A percentile compares a stretch with the other conserved stretches of the same genome.
Evolutionary conservation across 2,329 filamentous ascomycete genomes (phyloP).

Genomic region (Decorospora gaudefroyi): DNA sequence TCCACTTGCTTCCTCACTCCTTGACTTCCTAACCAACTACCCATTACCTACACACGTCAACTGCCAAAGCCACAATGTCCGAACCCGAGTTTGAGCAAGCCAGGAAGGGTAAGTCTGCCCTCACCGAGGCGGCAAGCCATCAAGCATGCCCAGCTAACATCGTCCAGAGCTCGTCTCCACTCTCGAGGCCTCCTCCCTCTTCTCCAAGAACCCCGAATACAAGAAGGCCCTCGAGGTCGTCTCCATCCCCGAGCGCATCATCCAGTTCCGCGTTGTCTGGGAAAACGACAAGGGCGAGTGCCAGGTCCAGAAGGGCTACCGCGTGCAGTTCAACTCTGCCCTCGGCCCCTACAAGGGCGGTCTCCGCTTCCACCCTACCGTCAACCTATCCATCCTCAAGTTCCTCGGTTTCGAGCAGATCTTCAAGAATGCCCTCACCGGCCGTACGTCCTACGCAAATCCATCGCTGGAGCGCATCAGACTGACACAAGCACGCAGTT

Average conservation of each 20-base stretch:
- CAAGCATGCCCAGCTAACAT: constrained; percentile 16
- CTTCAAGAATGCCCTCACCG: constrained; percentile 99
- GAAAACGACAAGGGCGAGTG: constrained; percentile 88
- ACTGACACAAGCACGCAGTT: constrained; percentile 55
- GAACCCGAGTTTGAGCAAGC: constrained; percentile 99
- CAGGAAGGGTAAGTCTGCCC: constrained; percentile 73
- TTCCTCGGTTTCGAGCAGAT: constrained; percentile 99
- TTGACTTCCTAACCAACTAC: constrained; percentile 4
- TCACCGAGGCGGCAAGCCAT: not conserved
- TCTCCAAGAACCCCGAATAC: constrained; percentile 94
- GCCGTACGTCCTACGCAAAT: constrained; percentile 63
- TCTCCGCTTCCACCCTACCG: constrained; percentile 88
- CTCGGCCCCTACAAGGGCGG: constrained; percentile 98
- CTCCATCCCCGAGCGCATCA: constrained; percentile 89
- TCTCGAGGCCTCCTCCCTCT: constrained; percentile 90
- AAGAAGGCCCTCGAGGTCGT: constrained; percentile 84
- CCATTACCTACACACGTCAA: constrained; percentile 12
- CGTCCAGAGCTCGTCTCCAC: constrained; percentile 84
- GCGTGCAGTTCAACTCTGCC: constrained; percentile 98
- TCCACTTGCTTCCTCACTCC: constrained; percentile 16
- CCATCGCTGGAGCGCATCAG: not conserved
- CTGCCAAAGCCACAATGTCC: constrained; percentile 74
- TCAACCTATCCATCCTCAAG: constrained; percentile 80
- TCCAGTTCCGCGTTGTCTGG: constrained; percentile 98
- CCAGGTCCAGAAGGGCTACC: constrained; percentile 92